A percentile compares a stretch with the other conserved stretches of the same genome.
Conservation (phyloP, 2,329 filamentous ascomycete species). For the Alternaria longipes region DNA sequence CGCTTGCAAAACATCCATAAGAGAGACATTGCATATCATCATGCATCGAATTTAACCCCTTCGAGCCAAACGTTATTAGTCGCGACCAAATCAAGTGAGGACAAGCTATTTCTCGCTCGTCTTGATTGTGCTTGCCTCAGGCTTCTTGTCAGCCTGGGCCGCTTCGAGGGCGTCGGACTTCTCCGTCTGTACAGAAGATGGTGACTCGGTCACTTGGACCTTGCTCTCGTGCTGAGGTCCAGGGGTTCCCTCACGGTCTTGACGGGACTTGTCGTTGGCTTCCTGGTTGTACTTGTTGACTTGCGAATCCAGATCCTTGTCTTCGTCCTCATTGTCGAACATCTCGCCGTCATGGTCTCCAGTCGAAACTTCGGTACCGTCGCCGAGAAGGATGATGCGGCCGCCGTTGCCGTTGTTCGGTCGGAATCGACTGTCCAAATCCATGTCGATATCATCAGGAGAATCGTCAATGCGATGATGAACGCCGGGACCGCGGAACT, state of each 20-base stretch:
- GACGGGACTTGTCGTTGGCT: constrained; percentile 31
- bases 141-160: constrained; percentile 29
- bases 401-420: constrained; percentile 72
- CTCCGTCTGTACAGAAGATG: constrained; percentile 50
- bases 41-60: constrained; percentile 6
- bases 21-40: constrained; percentile 23
- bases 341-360: constrained; percentile 91
- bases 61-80: neutral
- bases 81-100: constrained; percentile 14
- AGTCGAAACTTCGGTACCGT: constrained; percentile 91
- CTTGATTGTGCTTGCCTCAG: constrained; percentile 15
- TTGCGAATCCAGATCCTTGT: constrained; percentile 86
- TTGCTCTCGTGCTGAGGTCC: constrained; percentile 31
- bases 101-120: constrained; percentile 36
- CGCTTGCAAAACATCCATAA: constrained; percentile 26
- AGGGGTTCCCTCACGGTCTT: constrained; percentile 39
- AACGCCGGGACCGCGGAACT: constrained; percentile 61
- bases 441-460: constrained; percentile 73
- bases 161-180: constrained; percentile 41
- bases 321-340: constrained; percentile 89
- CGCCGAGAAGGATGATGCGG: constrained; percentile 92
- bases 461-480: constrained; percentile 61
- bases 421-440: constrained; percentile 72
- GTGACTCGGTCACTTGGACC: constrained; percentile 44
- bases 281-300: constrained; percentile 69